Evolutionary conservation across 495 filamentous ascomycete species (phyloP).

Genomic region (Bacidia gigantensis): DNA sequence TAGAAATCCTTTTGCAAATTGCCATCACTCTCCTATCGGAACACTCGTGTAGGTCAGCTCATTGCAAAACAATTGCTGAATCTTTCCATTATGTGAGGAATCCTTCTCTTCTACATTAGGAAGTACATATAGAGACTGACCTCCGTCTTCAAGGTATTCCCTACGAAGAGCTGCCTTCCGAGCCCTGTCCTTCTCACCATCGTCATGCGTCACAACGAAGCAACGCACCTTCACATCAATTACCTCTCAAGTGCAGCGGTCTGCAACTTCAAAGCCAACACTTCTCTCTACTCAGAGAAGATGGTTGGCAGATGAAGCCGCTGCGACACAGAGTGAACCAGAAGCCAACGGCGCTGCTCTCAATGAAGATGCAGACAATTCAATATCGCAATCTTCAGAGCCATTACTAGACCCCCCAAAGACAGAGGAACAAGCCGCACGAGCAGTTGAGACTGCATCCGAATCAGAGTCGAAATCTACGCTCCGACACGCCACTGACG

Average conservation of each 20-base stretch:
- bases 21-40: not conserved
- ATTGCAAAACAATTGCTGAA: not conserved
- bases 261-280: conserved; percentile 17
- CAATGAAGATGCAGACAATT: conserved; percentile 13
- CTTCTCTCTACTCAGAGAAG: conserved; percentile 26
- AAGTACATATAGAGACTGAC: not conserved
- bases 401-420: conserved; percentile 7
- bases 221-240: conserved; percentile 29
- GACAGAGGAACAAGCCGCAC: conserved; percentile 14
- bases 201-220: conserved; percentile 30
- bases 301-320: conserved; percentile 29
- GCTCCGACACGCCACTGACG: not conserved
- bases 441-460: not conserved
- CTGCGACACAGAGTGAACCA: conserved; percentile 14
- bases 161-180: conserved; percentile 27
- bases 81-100: conserved; percentile 4
- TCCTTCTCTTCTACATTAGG: not conserved
- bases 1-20: not conserved
- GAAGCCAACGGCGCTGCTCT: conserved; percentile 18
- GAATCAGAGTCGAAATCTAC: not conserved
- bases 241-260: conserved; percentile 15
- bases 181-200: conserved; percentile 37
- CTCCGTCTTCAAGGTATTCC: conserved; percentile 24
- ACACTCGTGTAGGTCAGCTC: not conserved
- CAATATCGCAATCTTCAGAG: not conserved